Conservation (phyloP, 2,329 filamentous ascomycete genomes). For the Penicillium sp. region DNA sequence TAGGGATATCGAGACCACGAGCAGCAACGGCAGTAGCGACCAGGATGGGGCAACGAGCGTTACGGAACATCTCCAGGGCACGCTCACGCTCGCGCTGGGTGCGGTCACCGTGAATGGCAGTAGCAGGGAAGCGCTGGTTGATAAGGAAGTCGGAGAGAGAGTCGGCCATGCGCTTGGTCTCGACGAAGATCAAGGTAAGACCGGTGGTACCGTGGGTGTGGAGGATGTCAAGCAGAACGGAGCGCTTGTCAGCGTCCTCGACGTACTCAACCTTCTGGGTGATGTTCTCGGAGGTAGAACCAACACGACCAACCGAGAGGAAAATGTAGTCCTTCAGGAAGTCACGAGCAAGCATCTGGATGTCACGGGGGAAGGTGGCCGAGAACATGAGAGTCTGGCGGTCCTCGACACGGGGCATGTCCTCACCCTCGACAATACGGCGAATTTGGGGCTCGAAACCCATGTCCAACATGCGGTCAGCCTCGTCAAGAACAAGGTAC, state of each 20-base stretch:
- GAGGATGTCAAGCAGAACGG: slow-evolving; percentile 92
- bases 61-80: slow-evolving; percentile 96
- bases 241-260: slow-evolving; percentile 96
- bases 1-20: slow-evolving; percentile 87
- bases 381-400: slow-evolving; percentile 99
- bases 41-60: slow-evolving; percentile 89
- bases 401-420: slow-evolving; percentile 81
- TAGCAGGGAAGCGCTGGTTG: slow-evolving; percentile 97
- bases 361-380: slow-evolving; percentile 97
- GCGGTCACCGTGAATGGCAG: slow-evolving; percentile 96
- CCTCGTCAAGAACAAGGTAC: slow-evolving; percentile 97
- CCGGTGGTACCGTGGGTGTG: slow-evolving; percentile 82
- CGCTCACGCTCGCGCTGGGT: slow-evolving; percentile 99
- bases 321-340: slow-evolving; percentile 99
- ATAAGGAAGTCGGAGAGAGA: slow-evolving; percentile 96
- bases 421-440: slow-evolving; percentile 95
- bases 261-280: slow-evolving; percentile 99
- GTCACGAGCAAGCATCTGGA: slow-evolving; percentile 97
- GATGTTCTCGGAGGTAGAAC: slow-evolving; percentile 99
- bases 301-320: slow-evolving; percentile 96
- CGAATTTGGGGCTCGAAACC: slow-evolving; percentile 99
- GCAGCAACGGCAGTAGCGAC: slow-evolving; percentile 97
- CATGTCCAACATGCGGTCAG: slow-evolving; percentile 99
- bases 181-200: slow-evolving; percentile 95
- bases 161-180: slow-evolving; percentile 99